Evolutionary conservation across 192 early-diverging fungal genomes (phyloP), one percentile per base, ranked within the genome.

Genomic region (Backusella luteola): DNA sequence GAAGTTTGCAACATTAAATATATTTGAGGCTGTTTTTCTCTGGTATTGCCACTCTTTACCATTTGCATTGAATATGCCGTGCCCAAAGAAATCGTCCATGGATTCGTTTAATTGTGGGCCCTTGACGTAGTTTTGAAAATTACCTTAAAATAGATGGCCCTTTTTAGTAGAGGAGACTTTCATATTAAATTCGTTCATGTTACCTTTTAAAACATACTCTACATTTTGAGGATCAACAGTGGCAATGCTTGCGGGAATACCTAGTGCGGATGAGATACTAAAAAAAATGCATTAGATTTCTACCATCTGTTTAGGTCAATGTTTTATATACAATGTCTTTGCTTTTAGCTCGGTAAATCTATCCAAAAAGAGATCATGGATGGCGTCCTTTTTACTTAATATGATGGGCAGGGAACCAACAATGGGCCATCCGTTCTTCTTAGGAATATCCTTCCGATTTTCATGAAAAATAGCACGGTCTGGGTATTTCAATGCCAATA

Each of bases 61-160:
- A 77, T 93, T 89, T 3, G 86, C 75, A 77, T 88, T 90, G 73
- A 93, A 93, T 76, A 93, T 93, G 12, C 91, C 91, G 59, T 86
- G 79, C 0, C 91, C 91, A 17, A 93, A 74, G 21, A 91, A 72
- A 29, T 86, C 85, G n/a, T 81, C 77, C 29, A 85, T 83, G 41
- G 78, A 69, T 19, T 73, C 79, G 9, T 83, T 76, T 34, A 86
- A 85, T 29, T 67, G 66, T 6, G 80, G 74, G 15, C 87, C 85
- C 34, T 81, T 81, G 19, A 67, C 67, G 71, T 81, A 81, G 46
- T 81, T 81, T 34, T 73, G 72, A 49, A 81, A 81, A 56, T 78
- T 78, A 7, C 3, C 77, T 78, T 67, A 0, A 15, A 49, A 52
- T 39, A 36, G 44, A 63, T n/a, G 71, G 12, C 32, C 0, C 38